Evolutionary conservation across 2,329 filamentous ascomycete species (phyloP), one percentile per base, ranked within the genome.

Genomic region (Alternaria conjuncta): DNA sequence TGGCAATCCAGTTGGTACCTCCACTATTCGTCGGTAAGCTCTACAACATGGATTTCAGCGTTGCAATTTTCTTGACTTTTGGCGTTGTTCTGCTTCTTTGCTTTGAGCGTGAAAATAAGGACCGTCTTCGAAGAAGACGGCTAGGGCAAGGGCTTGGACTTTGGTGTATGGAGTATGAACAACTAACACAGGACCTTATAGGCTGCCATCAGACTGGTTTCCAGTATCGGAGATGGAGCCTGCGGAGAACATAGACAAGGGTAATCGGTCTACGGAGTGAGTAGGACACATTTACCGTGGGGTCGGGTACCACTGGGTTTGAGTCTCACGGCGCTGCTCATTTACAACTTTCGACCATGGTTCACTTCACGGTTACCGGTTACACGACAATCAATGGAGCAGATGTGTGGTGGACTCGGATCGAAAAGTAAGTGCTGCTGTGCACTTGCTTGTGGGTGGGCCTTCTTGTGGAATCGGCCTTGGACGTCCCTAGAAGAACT

Each of bases 1-100:
- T 21, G 66, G 65, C 18, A 69, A 60, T 3, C 65, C 67, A 21
- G 60, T 45, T 32, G 60, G 58, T 13, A 69, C 61, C 1, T 59
- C 71, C 11, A 57, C 58, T 50, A 44, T 66, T 18, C 67, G 71
- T 47, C 62, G 70, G 59, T 72, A 66, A 73, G 58, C 32, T 45
- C 12, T 36, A 30, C 51, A 23, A 45, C 4, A 26, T 57, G 54
- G 43, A 57, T 26, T 50, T 63, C 43, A 45, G 45, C 28, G 21
- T 30, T 56, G 51, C 46, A n/a, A 23, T 47, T 51, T 45, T 43
- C 23, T 32, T 43, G 21, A 25, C 30, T 51, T 46, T 63, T 20
- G 21, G 32, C 46, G 11, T 44, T 44, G 46, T 32, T 46, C 44
- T 63, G 44, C 43, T 50, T 65, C 11, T 18, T 44, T 55, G 21